Percentiles rank a stretch among this genome's conserved stretches.
Evolutionary conservation across 2,329 filamentous ascomycete species (phyloP).

Genomic region (Ascochyta clinopodiicola): DNA sequence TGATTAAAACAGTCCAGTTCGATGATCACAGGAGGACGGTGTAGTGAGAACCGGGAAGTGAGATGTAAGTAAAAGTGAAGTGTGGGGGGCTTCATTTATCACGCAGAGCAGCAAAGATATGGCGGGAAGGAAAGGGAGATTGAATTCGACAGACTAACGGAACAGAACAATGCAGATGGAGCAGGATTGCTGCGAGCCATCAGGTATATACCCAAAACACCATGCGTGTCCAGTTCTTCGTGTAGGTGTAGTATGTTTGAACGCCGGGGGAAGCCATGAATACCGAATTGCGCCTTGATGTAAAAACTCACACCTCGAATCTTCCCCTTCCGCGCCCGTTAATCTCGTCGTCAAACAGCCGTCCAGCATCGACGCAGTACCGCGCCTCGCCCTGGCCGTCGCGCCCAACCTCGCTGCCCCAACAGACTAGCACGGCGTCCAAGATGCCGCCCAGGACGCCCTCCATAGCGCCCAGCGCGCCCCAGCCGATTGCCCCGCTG

Average conservation of each 20-base stretch:
- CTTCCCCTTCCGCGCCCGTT: conserved; percentile 29
- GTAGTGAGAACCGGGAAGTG: no score
- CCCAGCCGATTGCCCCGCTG: conserved; percentile 94
- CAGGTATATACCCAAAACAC: conserved; percentile 11
- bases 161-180: neutral
- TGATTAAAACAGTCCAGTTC: no score
- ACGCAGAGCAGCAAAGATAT: no score
- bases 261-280: neutral
- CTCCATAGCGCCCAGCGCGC: conserved; percentile 88
- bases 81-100: no score
- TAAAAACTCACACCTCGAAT: conserved; percentile 32
- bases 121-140: neutral
- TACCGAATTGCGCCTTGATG: neutral
- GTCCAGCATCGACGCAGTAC: conserved; percentile 91
- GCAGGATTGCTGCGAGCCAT: neutral
- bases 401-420: conserved; percentile 75
- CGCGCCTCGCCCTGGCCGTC: conserved; percentile 69
- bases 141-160: neutral
- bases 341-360: conserved; percentile 73
- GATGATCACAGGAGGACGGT: no score
- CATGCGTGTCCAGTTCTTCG: neutral
- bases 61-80: neutral
- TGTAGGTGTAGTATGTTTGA: neutral
- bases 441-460: conserved; percentile 85
- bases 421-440: conserved; percentile 89